phyloP scores from a whole-genome alignment of 1,284 basidiomycete genomes.

The Cutaneotrichosporon cutaneum region DNA sequence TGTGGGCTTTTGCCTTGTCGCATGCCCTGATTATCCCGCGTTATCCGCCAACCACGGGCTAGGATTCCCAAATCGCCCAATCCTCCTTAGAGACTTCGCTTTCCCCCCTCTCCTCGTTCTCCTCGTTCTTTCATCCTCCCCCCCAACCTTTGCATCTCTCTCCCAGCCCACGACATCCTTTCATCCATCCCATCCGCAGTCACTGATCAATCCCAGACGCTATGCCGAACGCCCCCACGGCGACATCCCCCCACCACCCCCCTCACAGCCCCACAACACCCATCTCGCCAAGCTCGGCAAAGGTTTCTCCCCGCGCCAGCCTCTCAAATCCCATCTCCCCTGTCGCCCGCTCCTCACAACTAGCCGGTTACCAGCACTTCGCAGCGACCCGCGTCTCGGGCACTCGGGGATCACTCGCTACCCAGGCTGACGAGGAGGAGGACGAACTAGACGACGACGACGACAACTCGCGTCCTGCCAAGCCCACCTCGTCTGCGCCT shows the following conservation, averaged over 20 bases:
- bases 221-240: constrained; percentile 21
- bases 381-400: constrained; percentile 23
- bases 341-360: constrained; percentile 14
- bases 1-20: neutral
- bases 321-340: constrained; percentile 21
- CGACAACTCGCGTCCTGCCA: constrained; percentile 11
- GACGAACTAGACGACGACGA: constrained; percentile 25
- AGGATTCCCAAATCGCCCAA: neutral
- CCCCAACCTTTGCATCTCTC: neutral
- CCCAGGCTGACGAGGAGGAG: constrained; percentile 23
- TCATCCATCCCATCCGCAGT: constrained; percentile 4
- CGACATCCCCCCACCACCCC: constrained; percentile 15
- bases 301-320: constrained; percentile 18
- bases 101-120: neutral
- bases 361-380: constrained; percentile 16
- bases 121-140: neutral
- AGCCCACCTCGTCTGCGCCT: neutral
- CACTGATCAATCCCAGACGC: neutral
- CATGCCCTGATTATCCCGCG: constrained; percentile 3
- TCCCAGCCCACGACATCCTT: neutral
- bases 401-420: constrained; percentile 19
- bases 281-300: constrained; percentile 15
- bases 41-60: constrained; percentile 1
- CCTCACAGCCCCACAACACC: constrained; percentile 13
- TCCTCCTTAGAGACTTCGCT: no score